Percentiles rank a stretch among this genome's conserved stretches.
These are phyloP conservation scores for Pseudopyricularia cyperi DNA, from an alignment of 2,329 filamentous ascomycete genomes.

Conservation along the genomic window DNA sequence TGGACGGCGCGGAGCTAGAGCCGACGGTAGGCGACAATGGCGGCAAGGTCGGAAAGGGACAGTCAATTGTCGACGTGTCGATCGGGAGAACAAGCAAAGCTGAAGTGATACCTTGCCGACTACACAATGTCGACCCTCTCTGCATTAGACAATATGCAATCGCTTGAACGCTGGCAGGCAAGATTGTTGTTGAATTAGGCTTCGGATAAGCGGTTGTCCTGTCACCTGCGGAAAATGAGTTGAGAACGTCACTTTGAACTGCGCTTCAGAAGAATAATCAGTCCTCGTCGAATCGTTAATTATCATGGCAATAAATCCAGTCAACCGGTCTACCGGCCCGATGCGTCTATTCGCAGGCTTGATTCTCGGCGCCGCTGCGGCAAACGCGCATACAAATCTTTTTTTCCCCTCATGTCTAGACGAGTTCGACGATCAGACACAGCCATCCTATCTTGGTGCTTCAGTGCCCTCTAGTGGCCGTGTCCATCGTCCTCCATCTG, in stretches of 20 bases:
- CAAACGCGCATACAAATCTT: neutral
- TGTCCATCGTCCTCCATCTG: constrained; percentile 69
- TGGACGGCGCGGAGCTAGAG: constrained; percentile 5
- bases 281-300: neutral
- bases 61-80: neutral
- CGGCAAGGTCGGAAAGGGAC: neutral
- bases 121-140: no score
- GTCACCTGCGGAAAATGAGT: neutral
- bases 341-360: neutral
- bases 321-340: neutral
- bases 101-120: neutral
- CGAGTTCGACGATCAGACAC: neutral
- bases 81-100: neutral
- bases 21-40: constrained; percentile 10
- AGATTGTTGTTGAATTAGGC: neutral
- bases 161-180: neutral
- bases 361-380: neutral
- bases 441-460: neutral
- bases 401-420: neutral
- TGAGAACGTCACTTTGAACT: neutral
- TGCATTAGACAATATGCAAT: no score
- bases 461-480: constrained; percentile 49
- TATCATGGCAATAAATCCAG: neutral
- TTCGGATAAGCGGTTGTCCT: neutral
- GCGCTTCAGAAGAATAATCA: neutral